phyloP scores from a whole-genome alignment of 2,329 filamentous ascomycete genomes.

The Colletotrichum tanaceti region DNA sequence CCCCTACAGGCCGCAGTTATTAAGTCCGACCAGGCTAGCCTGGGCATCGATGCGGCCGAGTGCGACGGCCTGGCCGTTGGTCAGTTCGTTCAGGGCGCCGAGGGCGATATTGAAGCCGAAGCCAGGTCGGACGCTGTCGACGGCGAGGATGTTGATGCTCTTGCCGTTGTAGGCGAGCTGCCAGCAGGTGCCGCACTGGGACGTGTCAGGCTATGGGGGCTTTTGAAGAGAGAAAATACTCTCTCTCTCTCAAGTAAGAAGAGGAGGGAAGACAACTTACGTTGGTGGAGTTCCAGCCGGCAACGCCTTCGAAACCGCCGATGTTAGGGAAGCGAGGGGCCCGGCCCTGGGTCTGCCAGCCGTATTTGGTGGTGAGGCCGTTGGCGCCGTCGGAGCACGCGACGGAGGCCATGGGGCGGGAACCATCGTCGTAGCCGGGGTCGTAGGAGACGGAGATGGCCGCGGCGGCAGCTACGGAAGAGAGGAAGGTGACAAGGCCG shows the following conservation, averaged over 20 bases:
- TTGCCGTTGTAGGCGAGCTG: conserved; percentile 62
- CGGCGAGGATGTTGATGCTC: conserved; percentile 65
- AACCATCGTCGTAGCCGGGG: conserved; percentile 72
- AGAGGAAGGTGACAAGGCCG: conserved; percentile 54
- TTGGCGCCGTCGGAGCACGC: conserved; percentile 76
- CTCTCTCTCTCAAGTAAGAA: not conserved
- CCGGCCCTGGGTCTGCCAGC: conserved; percentile 66
- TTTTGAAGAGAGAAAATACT: no score
- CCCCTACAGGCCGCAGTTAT: conserved; percentile 57
- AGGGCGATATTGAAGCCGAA: conserved; percentile 68
- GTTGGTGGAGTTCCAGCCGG: conserved; percentile 64
- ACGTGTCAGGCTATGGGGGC: conserved; percentile 7
- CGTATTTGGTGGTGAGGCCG: conserved; percentile 72
- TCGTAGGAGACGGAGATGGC: conserved; percentile 74
- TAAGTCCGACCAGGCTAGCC: conserved; percentile 56
- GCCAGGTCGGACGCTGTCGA: conserved; percentile 64
- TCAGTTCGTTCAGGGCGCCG: conserved; percentile 66
- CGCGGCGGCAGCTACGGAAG: conserved; percentile 51
- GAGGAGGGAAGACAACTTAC: conserved; percentile 44
- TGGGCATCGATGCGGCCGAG: conserved; percentile 65
- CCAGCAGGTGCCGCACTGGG: conserved; percentile 70
- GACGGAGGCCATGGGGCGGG: conserved; percentile 66
- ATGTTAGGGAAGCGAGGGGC: conserved; percentile 66
- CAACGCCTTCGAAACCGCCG: conserved; percentile 64
- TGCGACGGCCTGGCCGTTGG: conserved; percentile 59